Base-by-base conservation (phyloP, 2,329 filamentous ascomycete species). In the Neofusicoccum laricinum region DNA sequence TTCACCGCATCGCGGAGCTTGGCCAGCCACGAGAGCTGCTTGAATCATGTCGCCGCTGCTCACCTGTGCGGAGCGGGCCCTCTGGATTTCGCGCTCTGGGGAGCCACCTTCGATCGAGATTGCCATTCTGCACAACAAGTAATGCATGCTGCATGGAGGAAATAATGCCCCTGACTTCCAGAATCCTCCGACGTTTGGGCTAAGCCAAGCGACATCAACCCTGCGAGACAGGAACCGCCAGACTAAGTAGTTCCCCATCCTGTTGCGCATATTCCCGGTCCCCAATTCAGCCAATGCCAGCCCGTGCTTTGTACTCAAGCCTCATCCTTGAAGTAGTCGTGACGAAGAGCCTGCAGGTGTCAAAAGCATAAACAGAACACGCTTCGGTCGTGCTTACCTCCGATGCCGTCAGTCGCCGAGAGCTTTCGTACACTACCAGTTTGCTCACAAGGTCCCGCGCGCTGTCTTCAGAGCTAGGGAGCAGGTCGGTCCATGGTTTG, bases 391-490 rank as follows among this genome's bases (percentile, higher is more conserved):
- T 14, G n/a, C 63, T 51, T 68, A 86, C 90, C 81, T 90, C 76
- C 63, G 81, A 79, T 51, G 93, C 92, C 14, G 85, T 89, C 67
- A 90, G 78, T 68, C 95, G 85, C 43, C 81, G 76, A 12, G 83
- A 79, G 72, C 85, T 90, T 73, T 96, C 88, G 77, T 90, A 99
- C 50, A 82, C 81, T 12, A 99, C 84, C 67, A 97, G 76, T 4
- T 79, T 80, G 43, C 80, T 82, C 10, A 96, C 86, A 38, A 97
- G 78, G 67, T 90, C 85, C 65, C 85, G 82, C 32, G 87, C 89
- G 14, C 79, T 78, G 0, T 81, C 76, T 32, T 86, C 83, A 0
- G 87, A 83, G 4, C 81, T 82, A 0, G 86, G 86, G 46, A 98
- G 78, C 17, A 97, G 80, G 1, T 85, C 84, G 1, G 86, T 81